phyloP scores from a whole-genome alignment of 192 early-diverging fungal genomes.

The Geosiphon pyriformis region DNA sequence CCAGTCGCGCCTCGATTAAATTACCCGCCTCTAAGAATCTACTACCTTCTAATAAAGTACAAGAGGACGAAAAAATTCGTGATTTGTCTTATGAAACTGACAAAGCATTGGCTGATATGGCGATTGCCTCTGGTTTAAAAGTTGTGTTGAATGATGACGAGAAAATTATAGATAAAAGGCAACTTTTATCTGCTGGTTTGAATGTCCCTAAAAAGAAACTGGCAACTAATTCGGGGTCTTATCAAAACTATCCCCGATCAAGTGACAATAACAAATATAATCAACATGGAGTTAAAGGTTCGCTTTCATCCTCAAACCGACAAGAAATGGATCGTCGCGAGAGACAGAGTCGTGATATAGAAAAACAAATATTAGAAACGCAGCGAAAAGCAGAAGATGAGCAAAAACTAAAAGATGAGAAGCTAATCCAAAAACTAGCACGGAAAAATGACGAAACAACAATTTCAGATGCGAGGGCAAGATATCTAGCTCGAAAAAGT shows the following conservation, averaged over 20 bases:
- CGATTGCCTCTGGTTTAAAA: constrained; percentile 36
- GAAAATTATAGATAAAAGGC: constrained; percentile 71
- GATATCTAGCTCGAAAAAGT: constrained; percentile 45
- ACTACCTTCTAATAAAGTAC: constrained; percentile 1
- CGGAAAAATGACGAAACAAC: constrained; percentile 33
- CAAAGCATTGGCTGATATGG: constrained; percentile 30
- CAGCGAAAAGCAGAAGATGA: constrained; percentile 37
- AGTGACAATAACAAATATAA: too few species aligned
- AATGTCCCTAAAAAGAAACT: constrained; percentile 46
- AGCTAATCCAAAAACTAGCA: constrained; percentile 27
- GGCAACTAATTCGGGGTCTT: constrained; percentile 27
- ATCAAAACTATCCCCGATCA: too few species aligned
- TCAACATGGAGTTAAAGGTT: too few species aligned
- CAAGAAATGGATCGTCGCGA: constrained; percentile 26
- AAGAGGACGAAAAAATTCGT: neutral
- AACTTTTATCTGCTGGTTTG: constrained; percentile 60
- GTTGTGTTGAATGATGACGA: constrained; percentile 63
- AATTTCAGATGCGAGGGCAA: constrained; percentile 33
- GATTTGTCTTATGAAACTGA: too few species aligned
- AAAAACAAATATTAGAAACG: constrained; percentile 42
- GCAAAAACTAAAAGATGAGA: constrained; percentile 42
- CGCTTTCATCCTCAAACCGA: too few species aligned
- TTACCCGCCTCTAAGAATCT: too few species aligned
- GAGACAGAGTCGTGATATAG: constrained; percentile 32
- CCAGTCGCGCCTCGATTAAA: constrained; percentile 23